phyloP scores from a whole-genome alignment of 2,329 filamentous ascomycete species.

The Gnomoniopsis smithogilvyi region DNA sequence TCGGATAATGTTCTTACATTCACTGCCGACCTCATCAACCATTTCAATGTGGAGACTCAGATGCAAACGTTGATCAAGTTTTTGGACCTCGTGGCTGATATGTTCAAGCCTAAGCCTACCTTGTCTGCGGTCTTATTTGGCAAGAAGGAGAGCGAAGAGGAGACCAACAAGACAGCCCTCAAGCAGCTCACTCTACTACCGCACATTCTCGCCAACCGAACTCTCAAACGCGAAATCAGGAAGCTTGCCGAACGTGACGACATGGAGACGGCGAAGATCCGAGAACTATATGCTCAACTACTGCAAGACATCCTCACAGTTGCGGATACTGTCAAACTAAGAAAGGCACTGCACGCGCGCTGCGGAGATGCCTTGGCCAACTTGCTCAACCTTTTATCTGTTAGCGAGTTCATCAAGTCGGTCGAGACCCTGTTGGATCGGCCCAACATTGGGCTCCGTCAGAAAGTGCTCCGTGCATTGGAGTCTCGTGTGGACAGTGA shows the following conservation, averaged over 20 bases:
- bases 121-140: conserved; percentile 72
- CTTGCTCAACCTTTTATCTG: conserved; percentile 80
- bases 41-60: conserved; percentile 72
- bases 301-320: conserved; percentile 64
- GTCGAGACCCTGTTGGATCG: conserved; percentile 78
- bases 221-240: conserved; percentile 52
- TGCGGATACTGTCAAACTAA: conserved; percentile 59
- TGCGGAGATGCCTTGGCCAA: conserved; percentile 72
- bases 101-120: conserved; percentile 70
- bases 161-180: conserved; percentile 48
- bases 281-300: conserved; percentile 65
- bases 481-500: conserved; percentile 75
- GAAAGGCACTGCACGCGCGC: conserved; percentile 52
- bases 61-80: conserved; percentile 75
- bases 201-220: conserved; percentile 54
- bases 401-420: conserved; percentile 83
- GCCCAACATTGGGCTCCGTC: conserved; percentile 70
- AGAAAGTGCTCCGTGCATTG: conserved; percentile 77
- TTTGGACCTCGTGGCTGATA: conserved; percentile 70
- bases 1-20: conserved; percentile 73
- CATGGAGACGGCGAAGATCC: conserved; percentile 63
- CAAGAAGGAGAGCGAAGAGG: conserved; percentile 42
- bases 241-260: conserved; percentile 59
- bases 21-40: conserved; percentile 67
- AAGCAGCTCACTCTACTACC: conserved; percentile 56